Conservation (phyloP, 208 protist genomes). For the Endotrypanum monterogeii region DNA sequence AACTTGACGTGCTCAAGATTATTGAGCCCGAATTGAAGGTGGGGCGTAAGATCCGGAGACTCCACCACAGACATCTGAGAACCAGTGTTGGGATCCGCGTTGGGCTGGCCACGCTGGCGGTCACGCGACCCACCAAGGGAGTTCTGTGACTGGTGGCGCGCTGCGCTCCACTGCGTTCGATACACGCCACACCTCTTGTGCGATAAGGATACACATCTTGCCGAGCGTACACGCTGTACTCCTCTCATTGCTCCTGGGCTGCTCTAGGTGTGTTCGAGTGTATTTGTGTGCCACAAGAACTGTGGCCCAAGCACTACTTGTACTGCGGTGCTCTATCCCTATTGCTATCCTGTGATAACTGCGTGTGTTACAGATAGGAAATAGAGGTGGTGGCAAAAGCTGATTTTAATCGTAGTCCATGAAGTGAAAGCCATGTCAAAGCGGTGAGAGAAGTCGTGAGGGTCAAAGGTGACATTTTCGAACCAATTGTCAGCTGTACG, state of each 20-base stretch:
- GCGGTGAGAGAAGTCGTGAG: background rate
- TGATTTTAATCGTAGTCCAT: background rate
- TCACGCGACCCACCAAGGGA: constrained; percentile 65
- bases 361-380: background rate
- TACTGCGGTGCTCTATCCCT: background rate
- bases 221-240: constrained; percentile 2
- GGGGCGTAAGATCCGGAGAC: constrained; percentile 74
- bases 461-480: background rate
- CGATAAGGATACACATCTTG: constrained; percentile 9
- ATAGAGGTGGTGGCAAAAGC: background rate
- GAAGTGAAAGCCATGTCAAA: background rate
- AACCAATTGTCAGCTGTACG: background rate
- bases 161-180: constrained; percentile 15
- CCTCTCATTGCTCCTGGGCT: constrained; percentile 28
- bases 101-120: constrained; percentile 62
- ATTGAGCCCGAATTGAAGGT: constrained; percentile 78
- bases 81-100: constrained; percentile 72
- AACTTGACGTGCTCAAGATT: constrained; percentile 76
- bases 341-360: background rate
- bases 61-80: constrained; percentile 80
- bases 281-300: background rate
- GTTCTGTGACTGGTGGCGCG: constrained; percentile 40
- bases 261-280: background rate
- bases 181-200: background rate
- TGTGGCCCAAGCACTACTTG: background rate